Evolutionary conservation across 1,139 yeast genomes (phyloP).

Genomic region (Candida sojae): DNA sequence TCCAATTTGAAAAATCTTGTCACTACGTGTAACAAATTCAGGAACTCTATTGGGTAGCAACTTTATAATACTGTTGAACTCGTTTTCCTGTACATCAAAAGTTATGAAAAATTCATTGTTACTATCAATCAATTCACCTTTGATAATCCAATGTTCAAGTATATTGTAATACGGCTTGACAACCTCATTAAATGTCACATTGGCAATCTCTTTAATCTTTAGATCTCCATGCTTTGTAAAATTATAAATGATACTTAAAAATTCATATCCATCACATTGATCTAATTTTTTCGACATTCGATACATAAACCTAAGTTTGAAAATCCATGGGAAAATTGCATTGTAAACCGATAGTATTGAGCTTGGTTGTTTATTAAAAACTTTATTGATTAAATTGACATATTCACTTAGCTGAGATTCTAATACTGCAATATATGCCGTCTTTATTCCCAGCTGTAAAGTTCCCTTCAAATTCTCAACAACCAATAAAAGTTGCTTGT

Average conservation of each 20-base stretch:
- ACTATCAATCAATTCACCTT: slow-evolving; percentile 61
- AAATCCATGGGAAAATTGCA: slow-evolving; percentile 46
- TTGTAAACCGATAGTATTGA: slow-evolving; percentile 44
- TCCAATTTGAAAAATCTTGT: slow-evolving; percentile 72
- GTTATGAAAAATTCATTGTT: slow-evolving; percentile 72
- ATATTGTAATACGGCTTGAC: slow-evolving; percentile 65
- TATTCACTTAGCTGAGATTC: slow-evolving; percentile 56
- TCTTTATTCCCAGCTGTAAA: slow-evolving; percentile 55
- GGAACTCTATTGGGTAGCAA: slow-evolving; percentile 54
- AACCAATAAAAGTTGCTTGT: slow-evolving; percentile 41
- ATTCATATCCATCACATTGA: slow-evolving; percentile 49
- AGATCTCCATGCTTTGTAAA: slow-evolving; percentile 67
- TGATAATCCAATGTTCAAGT: slow-evolving; percentile 65
- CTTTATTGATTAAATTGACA: slow-evolving; percentile 52
- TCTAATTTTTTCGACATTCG: slow-evolving; percentile 38
- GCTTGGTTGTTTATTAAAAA: slow-evolving; percentile 38
- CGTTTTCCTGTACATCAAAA: slow-evolving; percentile 28
- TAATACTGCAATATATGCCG: slow-evolving; percentile 63
- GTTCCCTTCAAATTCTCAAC: slow-evolving; percentile 30
- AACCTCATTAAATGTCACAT: slow-evolving; percentile 47
- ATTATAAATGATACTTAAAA: slow-evolving; percentile 54
- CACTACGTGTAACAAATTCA: slow-evolving; percentile 47
- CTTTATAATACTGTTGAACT: slow-evolving; percentile 39
- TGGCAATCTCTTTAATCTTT: slow-evolving; percentile 44
- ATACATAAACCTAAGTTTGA: slow-evolving; percentile 58